Conservation (phyloP, 805 yeast genomes). For the Yarrowia sp. region DNA sequence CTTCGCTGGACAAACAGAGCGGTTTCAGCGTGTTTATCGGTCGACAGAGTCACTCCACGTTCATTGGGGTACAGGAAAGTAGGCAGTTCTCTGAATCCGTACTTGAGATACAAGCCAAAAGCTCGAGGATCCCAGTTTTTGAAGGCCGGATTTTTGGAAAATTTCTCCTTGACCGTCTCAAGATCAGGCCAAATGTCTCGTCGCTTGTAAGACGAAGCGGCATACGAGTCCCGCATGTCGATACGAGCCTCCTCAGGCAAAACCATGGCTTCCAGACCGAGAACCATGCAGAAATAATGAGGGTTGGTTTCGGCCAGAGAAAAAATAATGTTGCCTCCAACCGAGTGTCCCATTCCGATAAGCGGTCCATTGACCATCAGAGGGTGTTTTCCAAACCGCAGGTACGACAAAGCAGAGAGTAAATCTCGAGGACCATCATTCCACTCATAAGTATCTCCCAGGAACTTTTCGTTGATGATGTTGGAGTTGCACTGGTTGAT, state of each 20-base stretch:
- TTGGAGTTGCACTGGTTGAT: constrained; percentile 32
- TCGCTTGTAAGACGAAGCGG: constrained; percentile 26
- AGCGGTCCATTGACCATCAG: constrained; percentile 29
- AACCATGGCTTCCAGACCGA: constrained; percentile 33
- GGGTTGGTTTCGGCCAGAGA: constrained; percentile 28
- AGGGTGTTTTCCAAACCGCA: constrained; percentile 21
- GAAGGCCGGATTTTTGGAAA: constrained; percentile 22
- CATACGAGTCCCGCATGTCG: background rate
- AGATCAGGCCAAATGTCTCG: constrained; percentile 30
- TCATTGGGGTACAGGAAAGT: constrained; percentile 27
- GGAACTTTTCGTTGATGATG: constrained; percentile 29
- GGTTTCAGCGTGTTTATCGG: constrained; percentile 30
- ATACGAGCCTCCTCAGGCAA: constrained; percentile 23
- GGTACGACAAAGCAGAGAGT: constrained; percentile 25
- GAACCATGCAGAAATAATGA: constrained; percentile 28
- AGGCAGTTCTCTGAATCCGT: constrained; percentile 30
- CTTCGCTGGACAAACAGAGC: constrained; percentile 20
- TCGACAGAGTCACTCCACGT: constrained; percentile 30
- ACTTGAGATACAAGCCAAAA: constrained; percentile 28
- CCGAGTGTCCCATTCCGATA: constrained; percentile 33
- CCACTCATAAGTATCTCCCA: constrained; percentile 33
- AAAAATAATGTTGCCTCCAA: constrained; percentile 31
- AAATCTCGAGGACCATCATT: constrained; percentile 29
- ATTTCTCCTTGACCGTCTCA: constrained; percentile 27
- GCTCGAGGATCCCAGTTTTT: constrained; percentile 29